phyloP scores from a whole-genome alignment of 148 eudicot genomes.

The Cornus suecica region DNA sequence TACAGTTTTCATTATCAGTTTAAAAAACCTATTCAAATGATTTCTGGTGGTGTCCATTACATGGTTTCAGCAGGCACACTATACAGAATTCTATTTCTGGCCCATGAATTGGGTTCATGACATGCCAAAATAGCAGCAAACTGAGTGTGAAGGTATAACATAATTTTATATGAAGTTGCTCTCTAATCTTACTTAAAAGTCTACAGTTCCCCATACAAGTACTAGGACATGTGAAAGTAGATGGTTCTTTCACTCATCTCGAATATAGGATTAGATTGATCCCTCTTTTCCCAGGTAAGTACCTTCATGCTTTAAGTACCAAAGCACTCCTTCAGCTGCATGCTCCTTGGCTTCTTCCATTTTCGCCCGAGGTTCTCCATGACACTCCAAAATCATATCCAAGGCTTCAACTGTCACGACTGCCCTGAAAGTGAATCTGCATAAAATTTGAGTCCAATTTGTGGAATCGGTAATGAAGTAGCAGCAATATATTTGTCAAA shows the following conservation, averaged over 20 bases:
- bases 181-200: too few species aligned
- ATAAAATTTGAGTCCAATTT: background rate
- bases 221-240: background rate
- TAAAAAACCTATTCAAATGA: too few species aligned
- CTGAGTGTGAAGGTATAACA: too few species aligned
- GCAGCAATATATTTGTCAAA: background rate
- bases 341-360: constrained; percentile 79
- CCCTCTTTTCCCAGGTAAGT: constrained; percentile 20
- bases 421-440: constrained; percentile 74
- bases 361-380: constrained; percentile 45
- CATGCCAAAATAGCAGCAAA: too few species aligned
- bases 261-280: background rate
- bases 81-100: too few species aligned
- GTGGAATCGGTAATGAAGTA: background rate
- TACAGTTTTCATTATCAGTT: too few species aligned
- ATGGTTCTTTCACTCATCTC: background rate
- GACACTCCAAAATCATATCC: constrained; percentile 40
- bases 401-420: constrained; percentile 35
- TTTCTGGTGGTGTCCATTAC: too few species aligned
- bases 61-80: too few species aligned
- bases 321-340: constrained; percentile 80
- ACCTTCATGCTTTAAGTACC: constrained; percentile 65
- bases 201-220: too few species aligned
- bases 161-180: too few species aligned
- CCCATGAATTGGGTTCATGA: too few species aligned